Evolutionary conservation across 75 land plant genomes (phyloP).

Genomic region (Larix kaempferi): DNA sequence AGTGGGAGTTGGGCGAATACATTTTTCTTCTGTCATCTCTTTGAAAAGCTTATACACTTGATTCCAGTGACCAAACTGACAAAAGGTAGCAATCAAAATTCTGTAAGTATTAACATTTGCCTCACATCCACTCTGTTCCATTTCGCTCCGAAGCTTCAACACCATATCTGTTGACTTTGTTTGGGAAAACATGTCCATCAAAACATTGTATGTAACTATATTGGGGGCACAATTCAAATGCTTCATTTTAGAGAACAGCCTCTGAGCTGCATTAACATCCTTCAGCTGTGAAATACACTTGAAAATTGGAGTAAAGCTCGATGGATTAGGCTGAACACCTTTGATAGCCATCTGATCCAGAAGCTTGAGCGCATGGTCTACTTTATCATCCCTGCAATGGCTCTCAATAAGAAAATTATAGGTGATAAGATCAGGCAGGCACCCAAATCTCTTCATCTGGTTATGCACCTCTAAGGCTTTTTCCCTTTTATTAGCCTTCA

Average conservation of each 20-base stretch:
- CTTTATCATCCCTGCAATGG: slow-evolving; percentile 48
- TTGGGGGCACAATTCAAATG: slow-evolving; percentile 51
- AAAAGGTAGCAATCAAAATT: slow-evolving; percentile 49
- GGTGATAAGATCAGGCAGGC: slow-evolving; percentile 65
- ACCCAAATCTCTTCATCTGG: slow-evolving; percentile 60
- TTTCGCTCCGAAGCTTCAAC: slow-evolving; percentile 64
- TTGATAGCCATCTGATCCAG: slow-evolving; percentile 62
- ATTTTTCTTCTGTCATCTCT: slow-evolving; percentile 75
- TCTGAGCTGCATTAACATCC: slow-evolving; percentile 57
- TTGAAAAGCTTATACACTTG: slow-evolving; percentile 45
- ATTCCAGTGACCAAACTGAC: slow-evolving; percentile 71
- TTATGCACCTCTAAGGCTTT: slow-evolving; percentile 63
- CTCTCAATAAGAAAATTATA: slow-evolving; percentile 71
- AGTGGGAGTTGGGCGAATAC: slow-evolving; percentile 37
- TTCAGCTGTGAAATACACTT: slow-evolving; percentile 27
- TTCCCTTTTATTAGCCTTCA: slow-evolving; percentile 62
- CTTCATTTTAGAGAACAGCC: slow-evolving; percentile 54
- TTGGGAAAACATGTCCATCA: slow-evolving; percentile 72
- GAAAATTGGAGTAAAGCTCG: slow-evolving; percentile 57
- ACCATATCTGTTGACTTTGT: slow-evolving; percentile 65
- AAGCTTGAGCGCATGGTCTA: slow-evolving; percentile 55
- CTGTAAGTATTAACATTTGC: slow-evolving; percentile 83
- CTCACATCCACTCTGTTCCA: slow-evolving; percentile 62
- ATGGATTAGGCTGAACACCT: slow-evolving; percentile 50
- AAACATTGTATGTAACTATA: slow-evolving; percentile 72